Evolutionary conservation across 2,329 filamentous ascomycete genomes (phyloP).

Genomic region (Claviceps purpurea): DNA sequence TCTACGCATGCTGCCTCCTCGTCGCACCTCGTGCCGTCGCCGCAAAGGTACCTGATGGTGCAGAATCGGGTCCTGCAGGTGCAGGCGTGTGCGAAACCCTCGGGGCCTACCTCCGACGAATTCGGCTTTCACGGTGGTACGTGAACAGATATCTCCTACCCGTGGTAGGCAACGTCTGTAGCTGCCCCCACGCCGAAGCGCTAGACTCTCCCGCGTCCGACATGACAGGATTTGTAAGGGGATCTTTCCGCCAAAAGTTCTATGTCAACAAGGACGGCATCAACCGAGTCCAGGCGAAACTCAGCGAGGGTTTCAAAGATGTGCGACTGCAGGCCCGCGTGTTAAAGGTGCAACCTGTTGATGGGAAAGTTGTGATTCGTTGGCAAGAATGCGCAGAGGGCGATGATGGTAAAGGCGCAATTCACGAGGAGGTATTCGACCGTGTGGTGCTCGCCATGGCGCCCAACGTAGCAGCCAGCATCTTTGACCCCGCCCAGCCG

Average conservation of each 20-base stretch:
- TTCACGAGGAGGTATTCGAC: slow-evolving; percentile 30
- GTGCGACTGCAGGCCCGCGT: slow-evolving; percentile 28
- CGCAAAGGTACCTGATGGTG: background rate
- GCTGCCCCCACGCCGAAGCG: slow-evolving; percentile 37
- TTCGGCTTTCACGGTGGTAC: slow-evolving; percentile 33
- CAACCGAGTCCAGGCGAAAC: slow-evolving; percentile 31
- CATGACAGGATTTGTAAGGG: slow-evolving; percentile 34
- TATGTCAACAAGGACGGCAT: slow-evolving; percentile 38
- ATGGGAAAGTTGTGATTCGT: slow-evolving; percentile 15
- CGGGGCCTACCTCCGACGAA: slow-evolving; percentile 31
- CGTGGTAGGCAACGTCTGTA: slow-evolving; percentile 39
- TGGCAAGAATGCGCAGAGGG: slow-evolving; percentile 18
- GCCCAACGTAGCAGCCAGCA: slow-evolving; percentile 34
- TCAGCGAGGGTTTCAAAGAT: slow-evolving; percentile 25
- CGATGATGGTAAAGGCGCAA: slow-evolving; percentile 1
- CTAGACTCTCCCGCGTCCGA: slow-evolving; percentile 40
- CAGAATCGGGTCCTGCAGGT: background rate
- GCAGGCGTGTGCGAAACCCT: background rate
- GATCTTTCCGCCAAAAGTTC: slow-evolving; percentile 32
- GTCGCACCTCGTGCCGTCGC: slow-evolving; percentile 20
- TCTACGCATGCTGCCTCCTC: slow-evolving; percentile 36
- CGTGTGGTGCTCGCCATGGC: slow-evolving; percentile 40
- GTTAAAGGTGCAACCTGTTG: slow-evolving; percentile 16
- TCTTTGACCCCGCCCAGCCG: slow-evolving; percentile 30
- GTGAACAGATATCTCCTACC: slow-evolving; percentile 37